These are phyloP conservation scores for Termitomyces sp. DNA, from an alignment of 768 basidiomycete species.

Conservation along the genomic window DNA sequence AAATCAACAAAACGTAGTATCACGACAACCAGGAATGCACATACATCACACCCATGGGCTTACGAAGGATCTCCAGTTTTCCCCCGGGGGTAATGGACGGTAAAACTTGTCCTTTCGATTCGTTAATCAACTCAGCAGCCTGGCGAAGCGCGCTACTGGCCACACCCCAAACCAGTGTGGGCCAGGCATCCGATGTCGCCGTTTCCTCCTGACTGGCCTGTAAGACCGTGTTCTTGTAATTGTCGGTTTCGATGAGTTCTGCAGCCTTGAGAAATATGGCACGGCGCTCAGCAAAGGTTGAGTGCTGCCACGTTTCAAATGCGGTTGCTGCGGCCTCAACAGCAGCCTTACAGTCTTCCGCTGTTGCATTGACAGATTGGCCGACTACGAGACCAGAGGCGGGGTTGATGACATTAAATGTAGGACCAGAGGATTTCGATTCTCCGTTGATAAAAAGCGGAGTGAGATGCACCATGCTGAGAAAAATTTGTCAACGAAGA, in stretches of 20 bases:
- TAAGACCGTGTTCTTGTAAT: constrained; percentile 34
- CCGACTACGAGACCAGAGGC: constrained; percentile 39
- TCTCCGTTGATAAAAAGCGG: not conserved
- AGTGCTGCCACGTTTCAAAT: constrained; percentile 46
- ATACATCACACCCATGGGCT: constrained; percentile 53
- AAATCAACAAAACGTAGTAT: not conserved
- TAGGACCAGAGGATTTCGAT: not conserved
- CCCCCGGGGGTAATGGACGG: constrained; percentile 44
- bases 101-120: constrained; percentile 42
- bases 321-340: constrained; percentile 44
- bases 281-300: constrained; percentile 32
- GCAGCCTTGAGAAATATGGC: constrained; percentile 49
- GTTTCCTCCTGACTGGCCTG: constrained; percentile 33
- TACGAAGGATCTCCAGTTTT: constrained; percentile 38
- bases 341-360: constrained; percentile 40
- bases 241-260: constrained; percentile 39
- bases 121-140: constrained; percentile 32
- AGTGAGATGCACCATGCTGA: not conserved
- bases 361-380: constrained; percentile 42
- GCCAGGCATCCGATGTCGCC: constrained; percentile 19
- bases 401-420: not conserved
- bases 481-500: no score
- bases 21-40: constrained; percentile 17
- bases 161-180: constrained; percentile 23
- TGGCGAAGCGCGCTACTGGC: constrained; percentile 27